phyloP scores from a whole-genome alignment of 495 filamentous ascomycete species.

The Neurospora sp. region DNA sequence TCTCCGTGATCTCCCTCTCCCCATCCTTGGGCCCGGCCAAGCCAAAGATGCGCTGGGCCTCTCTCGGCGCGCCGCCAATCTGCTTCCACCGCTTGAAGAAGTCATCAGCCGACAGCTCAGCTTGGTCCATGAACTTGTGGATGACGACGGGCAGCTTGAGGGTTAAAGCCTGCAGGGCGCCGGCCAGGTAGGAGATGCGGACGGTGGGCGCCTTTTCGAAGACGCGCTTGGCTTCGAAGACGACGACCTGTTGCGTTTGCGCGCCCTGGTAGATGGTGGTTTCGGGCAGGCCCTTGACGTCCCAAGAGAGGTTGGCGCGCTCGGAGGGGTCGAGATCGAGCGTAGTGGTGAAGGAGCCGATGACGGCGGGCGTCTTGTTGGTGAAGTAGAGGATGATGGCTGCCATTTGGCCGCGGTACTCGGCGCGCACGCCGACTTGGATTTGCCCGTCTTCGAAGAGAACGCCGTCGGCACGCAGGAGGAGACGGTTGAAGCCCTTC shows the following conservation, averaged over 20 bases:
- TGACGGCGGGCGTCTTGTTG: slow-evolving; percentile 76
- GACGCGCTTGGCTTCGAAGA: slow-evolving; percentile 76
- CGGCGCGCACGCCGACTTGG: slow-evolving; percentile 82
- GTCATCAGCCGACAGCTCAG: slow-evolving; percentile 72
- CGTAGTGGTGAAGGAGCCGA: slow-evolving; percentile 88
- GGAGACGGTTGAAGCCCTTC: slow-evolving; percentile 73
- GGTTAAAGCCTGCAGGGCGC: slow-evolving; percentile 85
- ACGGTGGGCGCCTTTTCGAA: slow-evolving; percentile 85
- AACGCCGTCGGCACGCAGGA: slow-evolving; percentile 72
- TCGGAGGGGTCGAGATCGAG: slow-evolving; percentile 67
- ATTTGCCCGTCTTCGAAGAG: slow-evolving; percentile 93
- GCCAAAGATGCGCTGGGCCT: slow-evolving; percentile 79
- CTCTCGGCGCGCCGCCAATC: slow-evolving; percentile 79
- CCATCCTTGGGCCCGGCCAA: slow-evolving; percentile 38
- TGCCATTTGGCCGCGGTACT: slow-evolving; percentile 89
- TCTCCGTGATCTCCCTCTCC: slow-evolving; percentile 41
- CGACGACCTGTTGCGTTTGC: slow-evolving; percentile 88
- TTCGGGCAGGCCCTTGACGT: slow-evolving; percentile 83
- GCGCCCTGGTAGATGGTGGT: slow-evolving; percentile 59
- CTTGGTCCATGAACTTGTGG: slow-evolving; percentile 94
- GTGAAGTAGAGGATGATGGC: slow-evolving; percentile 92
- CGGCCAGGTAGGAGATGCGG: slow-evolving; percentile 86
- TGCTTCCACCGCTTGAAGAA: slow-evolving; percentile 99
- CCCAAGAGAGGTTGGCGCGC: slow-evolving; percentile 60
- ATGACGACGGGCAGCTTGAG: slow-evolving; percentile 80